These are phyloP conservation scores for Candida nemodendra DNA, from an alignment of 805 yeast species.

Conservation along the genomic window DNA sequence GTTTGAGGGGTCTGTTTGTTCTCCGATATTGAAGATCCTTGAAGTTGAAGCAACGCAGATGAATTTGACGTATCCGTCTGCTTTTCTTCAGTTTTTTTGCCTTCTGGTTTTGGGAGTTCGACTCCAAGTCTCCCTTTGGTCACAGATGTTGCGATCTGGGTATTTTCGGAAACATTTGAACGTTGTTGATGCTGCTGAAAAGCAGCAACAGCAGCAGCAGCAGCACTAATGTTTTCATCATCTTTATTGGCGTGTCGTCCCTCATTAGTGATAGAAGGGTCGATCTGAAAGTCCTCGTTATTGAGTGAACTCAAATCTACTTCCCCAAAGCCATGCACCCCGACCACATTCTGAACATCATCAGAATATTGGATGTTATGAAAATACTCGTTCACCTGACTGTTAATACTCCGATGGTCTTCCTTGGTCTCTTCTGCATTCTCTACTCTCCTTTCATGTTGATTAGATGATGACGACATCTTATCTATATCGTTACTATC, in stretches of 20 bases:
- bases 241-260: conserved; percentile 8
- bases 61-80: not conserved
- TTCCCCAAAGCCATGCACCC: conserved; percentile 21
- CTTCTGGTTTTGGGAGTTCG: not conserved
- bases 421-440: conserved; percentile 15
- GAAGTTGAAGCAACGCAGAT: not conserved
- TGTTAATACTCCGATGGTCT: conserved; percentile 28
- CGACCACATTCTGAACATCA: conserved; percentile 17
- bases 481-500: not conserved
- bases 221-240: conserved; percentile 15
- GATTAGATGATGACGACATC: not conserved
- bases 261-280: conserved; percentile 19
- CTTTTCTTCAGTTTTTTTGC: not conserved
- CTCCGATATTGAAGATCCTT: not conserved
- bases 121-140: not conserved
- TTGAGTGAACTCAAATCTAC: conserved; percentile 24
- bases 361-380: conserved; percentile 26
- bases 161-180: conserved; percentile 1
- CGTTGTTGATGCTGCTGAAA: conserved; percentile 21
- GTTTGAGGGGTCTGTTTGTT: not conserved
- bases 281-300: conserved; percentile 28
- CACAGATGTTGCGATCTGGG: conserved; percentile 5
- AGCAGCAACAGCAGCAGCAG: conserved; percentile 25
- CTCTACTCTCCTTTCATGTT: conserved; percentile 1
- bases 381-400: conserved; percentile 30